phyloP scores from a whole-genome alignment of 2,329 filamentous ascomycete genomes.

The Albophoma yamanashiensis region DNA sequence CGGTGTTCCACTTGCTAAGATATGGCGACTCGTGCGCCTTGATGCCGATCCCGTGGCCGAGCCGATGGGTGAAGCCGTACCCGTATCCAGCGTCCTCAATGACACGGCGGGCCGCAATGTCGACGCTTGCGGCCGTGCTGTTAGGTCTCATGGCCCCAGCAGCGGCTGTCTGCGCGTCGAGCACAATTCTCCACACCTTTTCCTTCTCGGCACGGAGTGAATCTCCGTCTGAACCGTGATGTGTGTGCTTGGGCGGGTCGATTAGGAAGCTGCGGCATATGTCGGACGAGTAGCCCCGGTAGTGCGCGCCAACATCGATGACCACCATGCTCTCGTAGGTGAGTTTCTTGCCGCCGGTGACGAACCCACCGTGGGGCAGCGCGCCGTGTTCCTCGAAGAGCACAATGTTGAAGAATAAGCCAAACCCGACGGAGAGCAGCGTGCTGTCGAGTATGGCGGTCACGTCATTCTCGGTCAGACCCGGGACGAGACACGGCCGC shows the following conservation, averaged over 20 bases:
- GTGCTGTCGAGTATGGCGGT: conserved; percentile 47
- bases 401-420: conserved; percentile 53
- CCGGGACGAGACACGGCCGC: not conserved
- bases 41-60: conserved; percentile 56
- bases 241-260: conserved; percentile 15
- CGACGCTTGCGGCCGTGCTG: conserved; percentile 45
- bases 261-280: conserved; percentile 53
- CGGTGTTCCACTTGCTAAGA: conserved; percentile 49
- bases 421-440: conserved; percentile 40
- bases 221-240: not conserved
- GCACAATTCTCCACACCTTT: conserved; percentile 47
- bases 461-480: conserved; percentile 17
- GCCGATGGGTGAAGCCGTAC: conserved; percentile 47
- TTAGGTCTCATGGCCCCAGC: conserved; percentile 38
- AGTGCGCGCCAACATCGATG: conserved; percentile 53
- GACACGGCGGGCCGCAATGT: conserved; percentile 46
- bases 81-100: conserved; percentile 50
- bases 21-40: conserved; percentile 57
- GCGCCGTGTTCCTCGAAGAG: conserved; percentile 47
- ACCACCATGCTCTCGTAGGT: conserved; percentile 45
- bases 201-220: conserved; percentile 36
- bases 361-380: conserved; percentile 41
- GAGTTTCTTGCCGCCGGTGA: conserved; percentile 38
- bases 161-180: conserved; percentile 50
- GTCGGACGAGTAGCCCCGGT: conserved; percentile 52